A percentile compares a stretch with the other conserved stretches of the same genome.
Conservation (phyloP, 192 early-diverging fungal species). For the Lunasporangiospora selenospora region DNA sequence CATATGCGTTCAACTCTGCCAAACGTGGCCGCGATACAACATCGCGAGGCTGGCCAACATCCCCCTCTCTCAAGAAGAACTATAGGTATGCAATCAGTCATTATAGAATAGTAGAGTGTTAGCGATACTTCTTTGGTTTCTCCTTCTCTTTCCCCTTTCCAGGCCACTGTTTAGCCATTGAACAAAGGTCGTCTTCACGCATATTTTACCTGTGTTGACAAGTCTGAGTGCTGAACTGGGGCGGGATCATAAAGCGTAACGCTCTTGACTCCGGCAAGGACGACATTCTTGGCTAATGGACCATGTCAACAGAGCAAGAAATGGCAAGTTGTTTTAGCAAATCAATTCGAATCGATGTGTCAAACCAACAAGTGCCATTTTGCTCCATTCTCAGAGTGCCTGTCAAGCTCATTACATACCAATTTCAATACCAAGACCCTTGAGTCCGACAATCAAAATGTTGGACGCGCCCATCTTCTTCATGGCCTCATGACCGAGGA, state of each 20-base stretch:
- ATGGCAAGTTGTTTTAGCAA: neutral
- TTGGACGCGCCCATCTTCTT: slow-evolving; percentile 96
- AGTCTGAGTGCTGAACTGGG: slow-evolving; percentile 76
- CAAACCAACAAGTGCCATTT: no score
- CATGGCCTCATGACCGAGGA: slow-evolving; percentile 96
- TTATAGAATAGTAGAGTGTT: no score
- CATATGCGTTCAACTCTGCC: slow-evolving; percentile 97
- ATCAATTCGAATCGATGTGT: no score
- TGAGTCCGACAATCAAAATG: slow-evolving; percentile 94
- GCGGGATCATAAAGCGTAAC: slow-evolving; percentile 93
- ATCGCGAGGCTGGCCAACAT: slow-evolving; percentile 90
- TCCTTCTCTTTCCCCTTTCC: no score
- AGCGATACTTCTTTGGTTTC: neutral
- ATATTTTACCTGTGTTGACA: slow-evolving; percentile 87
- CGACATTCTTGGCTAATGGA: slow-evolving; percentile 90
- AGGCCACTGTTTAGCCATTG: no score
- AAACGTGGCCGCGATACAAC: slow-evolving; percentile 77
- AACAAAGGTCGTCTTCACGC: no score
- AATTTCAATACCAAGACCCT: slow-evolving; percentile 97
- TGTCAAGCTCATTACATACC: no score
- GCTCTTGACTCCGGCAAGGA: slow-evolving; percentile 99
- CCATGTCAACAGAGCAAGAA: neutral
- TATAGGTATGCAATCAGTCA: slow-evolving; percentile 35
- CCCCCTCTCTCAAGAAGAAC: slow-evolving; percentile 88
- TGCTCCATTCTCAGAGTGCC: no score